Percentiles rank a stretch among this genome's conserved stretches.
Evolutionary conservation across 2,329 filamentous ascomycete genomes (phyloP).

Genomic region (Colletotrichum phormii): DNA sequence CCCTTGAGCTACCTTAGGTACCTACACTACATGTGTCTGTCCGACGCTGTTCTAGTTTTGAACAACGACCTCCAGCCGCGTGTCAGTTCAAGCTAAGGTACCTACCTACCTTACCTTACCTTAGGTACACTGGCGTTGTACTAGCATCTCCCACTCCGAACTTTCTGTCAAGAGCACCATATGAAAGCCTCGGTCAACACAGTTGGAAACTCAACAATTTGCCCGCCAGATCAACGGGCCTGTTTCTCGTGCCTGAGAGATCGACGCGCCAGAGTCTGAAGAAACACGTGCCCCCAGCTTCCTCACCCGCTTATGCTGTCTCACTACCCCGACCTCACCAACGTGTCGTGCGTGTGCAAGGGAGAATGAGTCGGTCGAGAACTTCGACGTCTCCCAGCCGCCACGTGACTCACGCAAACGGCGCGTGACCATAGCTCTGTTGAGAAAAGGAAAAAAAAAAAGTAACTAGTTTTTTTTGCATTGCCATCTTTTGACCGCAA

Average conservation of each 20-base stretch:
- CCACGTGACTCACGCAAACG: constrained; percentile 16
- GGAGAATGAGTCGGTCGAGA: not conserved
- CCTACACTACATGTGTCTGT: no score
- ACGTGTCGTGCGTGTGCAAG: not conserved
- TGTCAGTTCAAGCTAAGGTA: not conserved
- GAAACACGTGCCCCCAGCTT: not conserved
- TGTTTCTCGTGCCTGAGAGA: not conserved
- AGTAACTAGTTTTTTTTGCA: no score
- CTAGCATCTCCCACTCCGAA: no score
- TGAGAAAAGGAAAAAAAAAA: no score
- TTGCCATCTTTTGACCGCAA: not conserved
- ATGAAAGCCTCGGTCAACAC: not conserved
- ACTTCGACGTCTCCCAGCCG: not conserved
- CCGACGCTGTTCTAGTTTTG: not conserved
- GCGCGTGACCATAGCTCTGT: not conserved
- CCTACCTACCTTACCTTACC: no score
- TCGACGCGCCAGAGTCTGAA: constrained; percentile 1
- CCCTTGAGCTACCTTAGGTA: no score
- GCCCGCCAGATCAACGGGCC: not conserved
- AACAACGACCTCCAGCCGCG: not conserved
- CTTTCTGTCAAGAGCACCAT: no score
- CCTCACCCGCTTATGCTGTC: constrained; percentile 12
- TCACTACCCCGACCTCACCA: not conserved
- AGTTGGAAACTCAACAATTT: not conserved
- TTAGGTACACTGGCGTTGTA: no score